Evolutionary conservation across 2,329 filamentous ascomycete genomes (phyloP).

Genomic region (Ceratocystis cacaofunesta): DNA sequence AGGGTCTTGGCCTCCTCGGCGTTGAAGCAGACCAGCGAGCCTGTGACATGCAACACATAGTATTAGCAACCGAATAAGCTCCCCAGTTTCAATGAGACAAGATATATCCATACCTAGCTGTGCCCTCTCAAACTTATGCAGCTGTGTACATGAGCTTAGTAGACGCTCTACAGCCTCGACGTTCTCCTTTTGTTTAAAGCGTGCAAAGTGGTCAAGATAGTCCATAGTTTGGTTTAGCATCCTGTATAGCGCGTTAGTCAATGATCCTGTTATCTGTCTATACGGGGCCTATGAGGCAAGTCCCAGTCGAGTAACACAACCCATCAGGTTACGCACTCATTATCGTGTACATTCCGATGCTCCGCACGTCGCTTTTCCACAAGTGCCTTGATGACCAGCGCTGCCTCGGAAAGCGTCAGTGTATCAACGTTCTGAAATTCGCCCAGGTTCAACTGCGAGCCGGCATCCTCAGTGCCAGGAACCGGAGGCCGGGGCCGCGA

Average conservation of each 20-base stretch:
- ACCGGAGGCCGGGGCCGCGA: conserved; percentile 54
- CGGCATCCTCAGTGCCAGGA: conserved; percentile 76
- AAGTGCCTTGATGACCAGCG: conserved; percentile 81
- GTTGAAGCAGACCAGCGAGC: conserved; percentile 79
- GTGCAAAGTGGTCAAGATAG: conserved; percentile 86
- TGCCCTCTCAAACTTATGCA: conserved; percentile 85
- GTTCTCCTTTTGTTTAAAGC: conserved; percentile 90
- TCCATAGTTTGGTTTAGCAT: conserved; percentile 78
- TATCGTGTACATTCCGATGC: conserved; percentile 70
- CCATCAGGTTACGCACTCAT: conserved; percentile 45
- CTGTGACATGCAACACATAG: conserved; percentile 30
- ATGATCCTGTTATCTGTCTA: background rate
- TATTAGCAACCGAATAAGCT: conserved; percentile 3
- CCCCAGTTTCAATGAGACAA: background rate
- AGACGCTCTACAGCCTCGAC: conserved; percentile 87
- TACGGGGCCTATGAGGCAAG: no score
- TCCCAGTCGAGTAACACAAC: background rate
- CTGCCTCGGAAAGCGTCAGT: conserved; percentile 80
- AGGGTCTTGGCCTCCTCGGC: conserved; percentile 93
- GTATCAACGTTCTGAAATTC: conserved; percentile 89
- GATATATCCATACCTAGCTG: conserved; percentile 54
- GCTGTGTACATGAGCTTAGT: conserved; percentile 60
- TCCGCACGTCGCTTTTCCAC: conserved; percentile 65
- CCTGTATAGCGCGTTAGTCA: conserved; percentile 26
- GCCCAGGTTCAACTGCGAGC: conserved; percentile 66